Base-by-base conservation (phyloP, 345 rosid species). In the Citrus unshiu region DNA sequence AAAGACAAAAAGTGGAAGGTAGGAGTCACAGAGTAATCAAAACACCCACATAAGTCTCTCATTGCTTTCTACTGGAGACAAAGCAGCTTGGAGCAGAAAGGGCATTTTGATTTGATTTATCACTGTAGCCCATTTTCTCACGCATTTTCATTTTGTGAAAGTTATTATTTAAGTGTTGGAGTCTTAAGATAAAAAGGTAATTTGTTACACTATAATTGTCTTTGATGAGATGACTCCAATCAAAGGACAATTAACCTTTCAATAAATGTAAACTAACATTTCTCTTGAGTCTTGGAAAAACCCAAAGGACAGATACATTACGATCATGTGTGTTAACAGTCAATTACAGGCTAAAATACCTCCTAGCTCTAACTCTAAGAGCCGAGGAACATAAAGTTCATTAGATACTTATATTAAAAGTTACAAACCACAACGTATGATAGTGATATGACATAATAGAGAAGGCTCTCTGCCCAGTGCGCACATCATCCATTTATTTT, bases 391-490 rank as follows among this genome's bases (percentile, higher is more conserved):
- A 73, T 22, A 49, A 49, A 72, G 43, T 18, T 25, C 9, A 32
- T 73, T 70, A 25, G 18, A 27, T 9, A 35, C 64, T 56, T 67
- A 18, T 16, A 14, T 35, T 7, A 9, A 75, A 34, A 65, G 22
- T 34, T 19, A 8, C 4, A 68, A 14, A 56, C 54, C 32, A 35
- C 79, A 76, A 34, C 3, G 19, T 64, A 10, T 66, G 77, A 80
- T 72, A 68, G 76, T 57, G 75, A 73, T 64, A 68, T 63, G 69
- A 72, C 79, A 6, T 32, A 25, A 70, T 56, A 64, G 66, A 60
- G 77, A 57, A 64, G 67, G 81, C 84, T 84, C 86, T 72, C 87
- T 82, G 78, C 81, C 82, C 88, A 81, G 49, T 0, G 77, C 77
- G 60, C 25, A 37, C 72, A 30, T 59, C 76, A 72, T 21, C 65